Evolutionary conservation across 345 rosid genomes (phyloP).

Genomic region (Salix udensis): DNA sequence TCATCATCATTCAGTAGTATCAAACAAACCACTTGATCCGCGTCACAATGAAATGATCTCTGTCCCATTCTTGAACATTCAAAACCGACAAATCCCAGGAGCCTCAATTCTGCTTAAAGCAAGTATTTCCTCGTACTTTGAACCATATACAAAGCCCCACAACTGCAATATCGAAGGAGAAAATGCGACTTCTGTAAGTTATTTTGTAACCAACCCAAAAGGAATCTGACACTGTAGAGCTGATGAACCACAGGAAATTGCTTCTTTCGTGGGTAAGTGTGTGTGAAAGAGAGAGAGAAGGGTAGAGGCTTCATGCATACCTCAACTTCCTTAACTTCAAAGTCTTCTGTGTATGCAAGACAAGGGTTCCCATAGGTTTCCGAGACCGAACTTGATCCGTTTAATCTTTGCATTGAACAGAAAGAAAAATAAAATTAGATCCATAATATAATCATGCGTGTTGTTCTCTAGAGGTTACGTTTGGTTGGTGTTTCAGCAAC

Average conservation of each 20-base stretch:
- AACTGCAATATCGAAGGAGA: constrained; percentile 41
- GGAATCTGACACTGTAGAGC: no score
- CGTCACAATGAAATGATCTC: background rate
- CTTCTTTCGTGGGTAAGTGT: background rate
- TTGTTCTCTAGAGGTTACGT: no score
- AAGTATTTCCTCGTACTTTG: constrained; percentile 81
- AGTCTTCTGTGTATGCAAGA: constrained; percentile 73
- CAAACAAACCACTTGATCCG: constrained; percentile 1
- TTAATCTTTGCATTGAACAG: constrained; percentile 41
- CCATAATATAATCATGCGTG: background rate
- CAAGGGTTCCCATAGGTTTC: constrained; percentile 93
- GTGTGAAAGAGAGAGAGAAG: background rate
- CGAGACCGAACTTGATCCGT: constrained; percentile 85
- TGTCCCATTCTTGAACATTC: constrained; percentile 6
- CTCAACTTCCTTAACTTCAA: constrained; percentile 90
- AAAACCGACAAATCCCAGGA: constrained; percentile 85
- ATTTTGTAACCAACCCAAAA: background rate
- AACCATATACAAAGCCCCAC: constrained; percentile 85
- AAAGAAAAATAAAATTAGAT: background rate
- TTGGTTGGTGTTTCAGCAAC: no score
- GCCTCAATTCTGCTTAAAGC: constrained; percentile 57
- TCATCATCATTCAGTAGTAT: background rate
- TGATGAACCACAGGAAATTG: background rate
- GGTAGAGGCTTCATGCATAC: constrained; percentile 32
- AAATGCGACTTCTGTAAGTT: background rate